Evolutionary conservation across 73 alveolate genomes (phyloP).

Genomic region (Blepharisma stoltei): DNA sequence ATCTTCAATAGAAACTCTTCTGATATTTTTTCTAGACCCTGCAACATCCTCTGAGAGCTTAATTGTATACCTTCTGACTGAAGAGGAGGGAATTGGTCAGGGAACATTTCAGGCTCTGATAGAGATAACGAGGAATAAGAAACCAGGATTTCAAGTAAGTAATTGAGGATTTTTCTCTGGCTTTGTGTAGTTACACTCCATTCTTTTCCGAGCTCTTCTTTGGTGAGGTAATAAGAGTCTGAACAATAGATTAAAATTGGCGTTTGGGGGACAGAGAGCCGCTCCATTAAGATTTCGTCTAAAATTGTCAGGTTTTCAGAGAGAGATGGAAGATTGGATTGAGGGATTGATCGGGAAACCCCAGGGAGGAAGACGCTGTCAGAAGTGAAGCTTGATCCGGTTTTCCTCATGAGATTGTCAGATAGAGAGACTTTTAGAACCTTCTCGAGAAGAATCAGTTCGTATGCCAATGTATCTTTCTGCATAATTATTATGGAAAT

Average conservation of each 20-base stretch:
- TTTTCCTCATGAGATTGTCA: not conserved
- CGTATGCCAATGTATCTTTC: not conserved
- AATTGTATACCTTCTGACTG: not conserved
- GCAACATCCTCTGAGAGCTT: not conserved
- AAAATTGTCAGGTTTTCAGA: slow-evolving; percentile 5
- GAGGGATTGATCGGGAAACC: not conserved
- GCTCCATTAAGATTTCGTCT: not conserved
- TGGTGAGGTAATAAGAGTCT: slow-evolving; percentile 1
- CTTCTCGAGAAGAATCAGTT: not conserved
- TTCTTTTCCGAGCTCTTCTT: not conserved
- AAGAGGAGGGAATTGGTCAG: not conserved
- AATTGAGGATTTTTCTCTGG: not conserved
- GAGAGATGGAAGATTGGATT: not conserved
- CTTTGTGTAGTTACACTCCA: not conserved
- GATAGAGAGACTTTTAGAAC: slow-evolving; percentile 11
- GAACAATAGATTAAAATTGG: not conserved
- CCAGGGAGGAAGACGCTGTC: not conserved
- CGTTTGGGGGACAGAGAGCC: not conserved
- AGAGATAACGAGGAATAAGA: not conserved
- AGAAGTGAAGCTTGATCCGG: not conserved
- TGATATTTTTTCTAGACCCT: not conserved
- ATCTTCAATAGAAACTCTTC: not conserved
- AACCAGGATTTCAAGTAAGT: slow-evolving; percentile 13
- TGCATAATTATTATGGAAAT: not conserved
- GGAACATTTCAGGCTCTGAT: slow-evolving; percentile 24